Percentiles rank a stretch among this genome's conserved stretches.
These are phyloP conservation scores for Basipetospora chlamydospora DNA, from an alignment of 2,329 filamentous ascomycete genomes.

Conservation along the genomic window DNA sequence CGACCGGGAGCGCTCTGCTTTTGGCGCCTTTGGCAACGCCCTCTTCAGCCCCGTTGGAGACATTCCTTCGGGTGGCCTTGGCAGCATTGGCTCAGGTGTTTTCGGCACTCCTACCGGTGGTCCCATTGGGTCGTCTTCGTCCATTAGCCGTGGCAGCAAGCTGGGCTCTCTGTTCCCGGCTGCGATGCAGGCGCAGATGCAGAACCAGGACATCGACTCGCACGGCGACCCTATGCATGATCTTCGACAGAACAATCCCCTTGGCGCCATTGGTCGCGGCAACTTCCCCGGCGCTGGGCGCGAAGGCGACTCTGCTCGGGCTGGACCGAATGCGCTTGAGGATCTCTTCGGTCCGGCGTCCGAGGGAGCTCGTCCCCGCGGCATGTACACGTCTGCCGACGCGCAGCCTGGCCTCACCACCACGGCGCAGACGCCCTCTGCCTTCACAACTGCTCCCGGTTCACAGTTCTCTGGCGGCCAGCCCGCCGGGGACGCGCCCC, in stretches of 20 bases:
- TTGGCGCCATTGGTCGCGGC: constrained; percentile 53
- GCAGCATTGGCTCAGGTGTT: constrained; percentile 51
- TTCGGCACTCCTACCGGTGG: constrained; percentile 50
- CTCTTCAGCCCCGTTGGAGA: constrained; percentile 68
- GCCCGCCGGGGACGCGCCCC: constrained; percentile 27
- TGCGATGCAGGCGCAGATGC: constrained; percentile 86
- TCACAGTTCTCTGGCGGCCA: constrained; percentile 16
- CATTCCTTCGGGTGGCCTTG: constrained; percentile 58
- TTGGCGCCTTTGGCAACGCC: constrained; percentile 59
- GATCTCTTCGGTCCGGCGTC: constrained; percentile 30
- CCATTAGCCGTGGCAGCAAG: constrained; percentile 63
- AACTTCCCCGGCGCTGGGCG: constrained; percentile 38
- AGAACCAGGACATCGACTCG: constrained; percentile 50
- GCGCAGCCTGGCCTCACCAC: constrained; percentile 14
- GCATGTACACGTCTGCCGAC: constrained; percentile 23
- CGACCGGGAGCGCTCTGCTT: constrained; percentile 46
- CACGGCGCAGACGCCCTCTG: background rate
- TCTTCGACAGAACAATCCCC: constrained; percentile 43
- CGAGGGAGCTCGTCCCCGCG: constrained; percentile 18
- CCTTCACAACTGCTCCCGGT: background rate
- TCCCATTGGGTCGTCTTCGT: constrained; percentile 33
- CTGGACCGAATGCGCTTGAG: constrained; percentile 39
- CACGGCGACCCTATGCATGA: constrained; percentile 44
- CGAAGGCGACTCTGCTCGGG: constrained; percentile 44
- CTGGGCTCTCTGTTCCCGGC: constrained; percentile 76